Percentiles rank a stretch among this genome's conserved stretches.
Conservation (phyloP, 1,284 basidiomycete species). For the Mycena citricolor region DNA sequence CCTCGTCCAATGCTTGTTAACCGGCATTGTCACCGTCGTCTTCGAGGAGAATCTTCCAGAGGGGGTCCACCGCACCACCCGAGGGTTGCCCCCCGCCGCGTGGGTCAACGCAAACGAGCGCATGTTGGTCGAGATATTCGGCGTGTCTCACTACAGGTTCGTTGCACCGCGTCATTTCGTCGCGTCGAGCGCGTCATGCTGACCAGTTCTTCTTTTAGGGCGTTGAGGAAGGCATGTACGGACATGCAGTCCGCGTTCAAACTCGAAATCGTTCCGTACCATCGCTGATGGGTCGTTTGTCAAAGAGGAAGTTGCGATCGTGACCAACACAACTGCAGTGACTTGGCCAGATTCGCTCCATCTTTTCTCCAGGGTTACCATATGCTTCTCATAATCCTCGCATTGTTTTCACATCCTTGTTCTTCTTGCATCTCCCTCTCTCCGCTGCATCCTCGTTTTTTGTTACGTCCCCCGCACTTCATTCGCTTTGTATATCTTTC, state of each 20-base stretch:
- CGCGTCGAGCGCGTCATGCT: not conserved
- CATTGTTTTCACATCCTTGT: too few species aligned
- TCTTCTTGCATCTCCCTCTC: conserved; percentile 20
- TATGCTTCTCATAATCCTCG: conserved; percentile 26
- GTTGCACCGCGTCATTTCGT: not conserved
- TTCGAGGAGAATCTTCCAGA: conserved; percentile 69
- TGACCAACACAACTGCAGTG: too few species aligned
- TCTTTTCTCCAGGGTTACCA: conserved; percentile 21
- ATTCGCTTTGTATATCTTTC: conserved; percentile 14
- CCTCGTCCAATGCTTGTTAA: conserved; percentile 77
- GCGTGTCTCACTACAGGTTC: conserved; percentile 54
- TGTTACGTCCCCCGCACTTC: conserved; percentile 14
- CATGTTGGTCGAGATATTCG: conserved; percentile 68
- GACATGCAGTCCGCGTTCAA: conserved; percentile 72
- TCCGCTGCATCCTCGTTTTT: conserved; percentile 24
- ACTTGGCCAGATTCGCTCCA: too few species aligned
- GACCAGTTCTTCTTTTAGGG: conserved; percentile 37
- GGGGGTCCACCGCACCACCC: conserved; percentile 68
- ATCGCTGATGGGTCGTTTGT: conserved; percentile 31
- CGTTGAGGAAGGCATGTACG: conserved; percentile 67
- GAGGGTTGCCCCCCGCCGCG: conserved; percentile 70
- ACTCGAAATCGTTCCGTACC: conserved; percentile 54
- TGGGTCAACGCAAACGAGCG: conserved; percentile 72
- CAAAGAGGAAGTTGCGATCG: not conserved
- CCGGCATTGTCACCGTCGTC: conserved; percentile 73